Percentiles rank a stretch among this genome's conserved stretches.
Conservation (phyloP, 2,329 filamentous ascomycete species). For the Lachnellula subtilissima region DNA sequence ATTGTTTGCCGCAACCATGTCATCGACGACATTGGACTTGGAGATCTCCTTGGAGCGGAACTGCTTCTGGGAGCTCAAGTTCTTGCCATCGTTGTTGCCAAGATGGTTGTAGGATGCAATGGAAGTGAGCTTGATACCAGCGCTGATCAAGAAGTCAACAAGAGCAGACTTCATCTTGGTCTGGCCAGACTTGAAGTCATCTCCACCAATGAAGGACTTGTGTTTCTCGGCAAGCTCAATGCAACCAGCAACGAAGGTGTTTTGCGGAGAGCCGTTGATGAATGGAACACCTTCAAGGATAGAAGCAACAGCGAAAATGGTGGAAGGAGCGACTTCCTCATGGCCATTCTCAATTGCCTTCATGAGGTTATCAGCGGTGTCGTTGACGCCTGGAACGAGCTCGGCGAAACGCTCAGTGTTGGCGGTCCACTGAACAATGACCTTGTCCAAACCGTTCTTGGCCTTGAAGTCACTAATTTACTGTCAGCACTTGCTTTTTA, state of each 20-base stretch:
- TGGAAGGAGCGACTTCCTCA: slow-evolving; percentile 89
- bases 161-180: slow-evolving; percentile 99
- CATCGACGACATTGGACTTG: slow-evolving; percentile 98
- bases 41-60: slow-evolving; percentile 99
- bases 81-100: slow-evolving; percentile 99
- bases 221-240: slow-evolving; percentile 85
- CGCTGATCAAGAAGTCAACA: slow-evolving; percentile 97
- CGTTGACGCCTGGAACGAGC: slow-evolving; percentile 82
- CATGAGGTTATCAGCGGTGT: slow-evolving; percentile 91
- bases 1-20: slow-evolving; percentile 96
- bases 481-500: slow-evolving; percentile 10
- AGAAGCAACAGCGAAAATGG: slow-evolving; percentile 89
- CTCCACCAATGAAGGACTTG: slow-evolving; percentile 87
- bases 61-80: slow-evolving; percentile 93
- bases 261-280: slow-evolving; percentile 99
- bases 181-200: slow-evolving; percentile 99
- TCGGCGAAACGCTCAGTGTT: slow-evolving; percentile 98
- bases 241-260: slow-evolving; percentile 94
- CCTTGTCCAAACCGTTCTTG: slow-evolving; percentile 79
- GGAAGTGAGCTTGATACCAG: slow-evolving; percentile 96
- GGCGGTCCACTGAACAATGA: slow-evolving; percentile 97
- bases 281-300: slow-evolving; percentile 88
- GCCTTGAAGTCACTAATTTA: slow-evolving; percentile 74
- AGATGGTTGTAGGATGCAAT: slow-evolving; percentile 99
- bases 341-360: slow-evolving; percentile 83